These are phyloP conservation scores for Naganishia antarctica DNA, from an alignment of 768 basidiomycete genomes.

Conservation along the genomic window DNA sequence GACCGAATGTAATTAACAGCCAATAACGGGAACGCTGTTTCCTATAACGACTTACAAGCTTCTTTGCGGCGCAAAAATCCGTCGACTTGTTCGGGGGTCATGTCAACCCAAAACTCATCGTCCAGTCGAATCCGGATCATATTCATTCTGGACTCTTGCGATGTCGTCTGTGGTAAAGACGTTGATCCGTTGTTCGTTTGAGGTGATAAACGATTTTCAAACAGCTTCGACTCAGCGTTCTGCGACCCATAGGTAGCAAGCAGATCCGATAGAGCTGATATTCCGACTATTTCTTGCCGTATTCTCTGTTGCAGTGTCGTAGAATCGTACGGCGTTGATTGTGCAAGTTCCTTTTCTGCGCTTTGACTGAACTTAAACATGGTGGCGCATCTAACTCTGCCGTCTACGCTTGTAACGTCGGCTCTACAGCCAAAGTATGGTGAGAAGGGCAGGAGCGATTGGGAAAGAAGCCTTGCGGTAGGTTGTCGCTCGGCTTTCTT, in stretches of 20 bases:
- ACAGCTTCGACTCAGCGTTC: not conserved
- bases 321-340: not conserved
- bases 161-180: not conserved
- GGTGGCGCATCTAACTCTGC: too few species aligned
- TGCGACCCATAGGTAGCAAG: not conserved
- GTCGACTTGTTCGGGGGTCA: conserved; percentile 8
- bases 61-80: conserved; percentile 12
- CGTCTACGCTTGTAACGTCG: not conserved
- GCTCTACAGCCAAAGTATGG: too few species aligned
- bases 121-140: conserved; percentile 17
- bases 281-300: not conserved
- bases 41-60: conserved; percentile 11
- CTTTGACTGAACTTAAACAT: not conserved
- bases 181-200: not conserved
- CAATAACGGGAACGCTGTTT: not conserved
- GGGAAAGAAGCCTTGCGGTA: too few species aligned
- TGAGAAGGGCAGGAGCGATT: too few species aligned
- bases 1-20: not conserved
- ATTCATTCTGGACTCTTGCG: not conserved
- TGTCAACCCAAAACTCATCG: conserved; percentile 28
- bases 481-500: too few species aligned
- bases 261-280: conserved; percentile 1
- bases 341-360: not conserved
- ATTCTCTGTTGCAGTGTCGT: conserved; percentile 4
- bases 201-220: too few species aligned